These are phyloP conservation scores for Acanthochlamys bracteata DNA, from an alignment of 106 monocot genomes.

Conservation along the genomic window DNA sequence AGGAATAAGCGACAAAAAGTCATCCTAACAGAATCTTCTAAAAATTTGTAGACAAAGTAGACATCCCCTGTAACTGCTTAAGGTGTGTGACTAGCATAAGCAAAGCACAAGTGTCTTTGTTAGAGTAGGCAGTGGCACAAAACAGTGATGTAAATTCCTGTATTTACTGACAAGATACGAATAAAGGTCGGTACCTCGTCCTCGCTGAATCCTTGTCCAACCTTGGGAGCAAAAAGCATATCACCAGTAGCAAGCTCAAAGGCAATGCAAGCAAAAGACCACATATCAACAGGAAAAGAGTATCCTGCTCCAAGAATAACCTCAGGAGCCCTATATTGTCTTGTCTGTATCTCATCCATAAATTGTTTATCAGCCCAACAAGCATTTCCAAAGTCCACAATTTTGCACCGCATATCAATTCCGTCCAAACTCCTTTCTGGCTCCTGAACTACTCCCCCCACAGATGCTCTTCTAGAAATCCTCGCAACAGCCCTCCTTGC, in stretches of 20 bases:
- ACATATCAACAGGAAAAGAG: slow-evolving; percentile 75
- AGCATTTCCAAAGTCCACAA: slow-evolving; percentile 95
- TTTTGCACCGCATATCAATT: slow-evolving; percentile 77
- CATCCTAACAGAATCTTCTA: too few species aligned
- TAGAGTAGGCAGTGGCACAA: background rate
- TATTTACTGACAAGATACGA: background rate
- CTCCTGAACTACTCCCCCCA: slow-evolving; percentile 26
- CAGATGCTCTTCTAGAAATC: slow-evolving; percentile 64
- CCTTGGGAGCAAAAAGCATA: slow-evolving; percentile 64
- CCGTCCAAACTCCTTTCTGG: slow-evolving; percentile 65
- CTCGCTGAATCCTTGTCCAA: slow-evolving; percentile 60
- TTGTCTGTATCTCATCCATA: slow-evolving; percentile 71
- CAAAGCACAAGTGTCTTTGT: too few species aligned
- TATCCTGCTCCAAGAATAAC: slow-evolving; percentile 83
- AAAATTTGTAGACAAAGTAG: too few species aligned
- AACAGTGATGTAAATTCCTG: background rate
- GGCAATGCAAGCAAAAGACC: slow-evolving; percentile 91
- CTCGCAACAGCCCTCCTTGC: slow-evolving; percentile 64
- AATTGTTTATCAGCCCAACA: slow-evolving; percentile 71
- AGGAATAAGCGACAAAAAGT: too few species aligned
- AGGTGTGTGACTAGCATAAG: too few species aligned
- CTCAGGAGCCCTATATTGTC: slow-evolving; percentile 87
- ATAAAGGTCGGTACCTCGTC: slow-evolving; percentile 57
- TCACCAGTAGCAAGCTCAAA: slow-evolving; percentile 98
- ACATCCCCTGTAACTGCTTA: too few species aligned